A percentile compares a stretch with the other conserved stretches of the same genome.
Evolutionary conservation across 805 yeast species (phyloP).

Genomic region (Wickerhamiella slavikovae): DNA sequence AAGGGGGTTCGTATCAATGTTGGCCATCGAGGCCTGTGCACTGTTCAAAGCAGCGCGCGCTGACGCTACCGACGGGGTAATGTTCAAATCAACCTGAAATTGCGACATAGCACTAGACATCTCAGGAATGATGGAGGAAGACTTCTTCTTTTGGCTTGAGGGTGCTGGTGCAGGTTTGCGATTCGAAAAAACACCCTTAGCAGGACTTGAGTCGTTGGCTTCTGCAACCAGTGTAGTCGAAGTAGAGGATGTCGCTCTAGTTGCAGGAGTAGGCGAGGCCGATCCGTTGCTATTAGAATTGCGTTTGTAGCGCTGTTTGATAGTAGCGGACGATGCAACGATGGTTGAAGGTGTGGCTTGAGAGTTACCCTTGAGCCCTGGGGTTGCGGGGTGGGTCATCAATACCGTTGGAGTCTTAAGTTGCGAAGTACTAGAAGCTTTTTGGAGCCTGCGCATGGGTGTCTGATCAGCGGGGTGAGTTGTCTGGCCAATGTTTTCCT

Average conservation of each 20-base stretch:
- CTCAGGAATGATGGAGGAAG: constrained; percentile 8
- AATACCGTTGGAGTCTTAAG: no score
- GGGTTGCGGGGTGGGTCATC: no score
- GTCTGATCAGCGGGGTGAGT: no score
- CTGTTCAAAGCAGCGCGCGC: constrained; percentile 1
- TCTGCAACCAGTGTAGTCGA: constrained; percentile 13
- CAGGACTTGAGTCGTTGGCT: constrained; percentile 16
- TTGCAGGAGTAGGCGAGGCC: constrained; percentile 16
- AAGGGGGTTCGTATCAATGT: no score
- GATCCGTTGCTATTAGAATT: neutral
- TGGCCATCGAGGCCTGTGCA: neutral
- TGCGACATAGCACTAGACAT: constrained; percentile 15
- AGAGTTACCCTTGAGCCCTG: no score
- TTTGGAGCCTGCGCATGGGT: no score
- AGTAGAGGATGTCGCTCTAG: constrained; percentile 11
- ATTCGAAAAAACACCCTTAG: constrained; percentile 14
- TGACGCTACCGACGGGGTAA: neutral
- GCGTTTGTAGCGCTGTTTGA: neutral
- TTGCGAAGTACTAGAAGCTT: no score
- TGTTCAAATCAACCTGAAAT: constrained; percentile 14
- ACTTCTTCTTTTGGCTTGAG: neutral
- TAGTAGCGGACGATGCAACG: constrained; percentile 3
- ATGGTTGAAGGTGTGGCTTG: constrained; percentile 12
- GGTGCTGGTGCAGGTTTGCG: constrained; percentile 6
- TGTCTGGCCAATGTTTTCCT: no score